phyloP scores from a whole-genome alignment of 2,329 filamentous ascomycete species.

The Colletotrichum euphorbiae region DNA sequence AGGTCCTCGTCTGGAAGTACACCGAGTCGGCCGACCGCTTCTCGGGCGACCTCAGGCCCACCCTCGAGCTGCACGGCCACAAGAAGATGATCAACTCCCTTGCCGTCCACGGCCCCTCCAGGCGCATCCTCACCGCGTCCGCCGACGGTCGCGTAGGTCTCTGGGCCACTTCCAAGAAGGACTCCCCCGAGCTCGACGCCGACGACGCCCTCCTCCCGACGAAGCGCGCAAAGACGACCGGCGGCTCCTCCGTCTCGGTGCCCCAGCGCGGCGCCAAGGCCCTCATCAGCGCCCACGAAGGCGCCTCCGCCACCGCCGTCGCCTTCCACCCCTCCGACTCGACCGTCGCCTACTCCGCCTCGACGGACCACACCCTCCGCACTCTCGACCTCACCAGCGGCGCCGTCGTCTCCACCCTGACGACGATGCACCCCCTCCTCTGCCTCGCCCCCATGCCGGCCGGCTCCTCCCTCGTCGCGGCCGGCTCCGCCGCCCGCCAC shows the following conservation, averaged over 20 bases:
- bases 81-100: slow-evolving; percentile 79
- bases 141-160: slow-evolving; percentile 86
- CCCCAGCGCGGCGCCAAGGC: slow-evolving; percentile 83
- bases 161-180: slow-evolving; percentile 85
- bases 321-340: slow-evolving; percentile 87
- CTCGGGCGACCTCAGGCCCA: slow-evolving; percentile 73
- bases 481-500: slow-evolving; percentile 86
- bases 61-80: slow-evolving; percentile 87
- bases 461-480: slow-evolving; percentile 69
- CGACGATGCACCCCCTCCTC: slow-evolving; percentile 85
- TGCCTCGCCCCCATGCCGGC: slow-evolving; percentile 80
- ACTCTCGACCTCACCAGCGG: slow-evolving; percentile 92
- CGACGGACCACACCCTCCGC: slow-evolving; percentile 89
- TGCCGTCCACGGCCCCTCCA: slow-evolving; percentile 78
- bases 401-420: slow-evolving; percentile 81
- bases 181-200: slow-evolving; percentile 78
- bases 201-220: slow-evolving; percentile 73
- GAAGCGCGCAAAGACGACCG: slow-evolving; percentile 80
- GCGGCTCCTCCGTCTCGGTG: slow-evolving; percentile 56
- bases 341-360: slow-evolving; percentile 91
- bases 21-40: slow-evolving; percentile 71
- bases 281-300: slow-evolving; percentile 77
- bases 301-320: slow-evolving; percentile 80
- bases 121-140: slow-evolving; percentile 86
- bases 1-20: slow-evolving; percentile 92